These are phyloP conservation scores for Artemisia tridentata DNA, from an alignment of 129 eudicot species.

Conservation along the genomic window DNA sequence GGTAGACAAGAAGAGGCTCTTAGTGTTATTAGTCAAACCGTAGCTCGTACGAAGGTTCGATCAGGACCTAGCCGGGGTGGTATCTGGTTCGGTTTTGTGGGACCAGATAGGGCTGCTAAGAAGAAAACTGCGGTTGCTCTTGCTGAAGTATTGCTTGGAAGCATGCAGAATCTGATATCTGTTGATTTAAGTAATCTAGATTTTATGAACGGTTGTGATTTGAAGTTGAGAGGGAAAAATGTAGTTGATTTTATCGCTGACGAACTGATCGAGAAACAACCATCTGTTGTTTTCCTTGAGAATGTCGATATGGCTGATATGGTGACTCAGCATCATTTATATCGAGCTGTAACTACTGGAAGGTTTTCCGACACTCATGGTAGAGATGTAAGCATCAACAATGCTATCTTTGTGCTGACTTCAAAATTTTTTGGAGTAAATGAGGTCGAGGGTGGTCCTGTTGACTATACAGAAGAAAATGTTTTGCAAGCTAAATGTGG, in stretches of 20 bases:
- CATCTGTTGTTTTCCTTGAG: constrained; percentile 69
- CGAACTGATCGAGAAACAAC: constrained; percentile 62
- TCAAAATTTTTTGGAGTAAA: constrained; percentile 22
- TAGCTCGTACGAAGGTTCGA: constrained; percentile 43
- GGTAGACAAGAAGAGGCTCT: constrained; percentile 73
- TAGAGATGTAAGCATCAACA: constrained; percentile 64
- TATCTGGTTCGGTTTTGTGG: constrained; percentile 65
- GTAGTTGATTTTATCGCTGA: constrained; percentile 69
- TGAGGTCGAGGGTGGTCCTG: constrained; percentile 18
- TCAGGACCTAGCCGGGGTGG: constrained; percentile 47
- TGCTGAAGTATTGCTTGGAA: constrained; percentile 64
- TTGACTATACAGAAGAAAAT: constrained; percentile 49
- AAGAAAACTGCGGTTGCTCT: constrained; percentile 59
- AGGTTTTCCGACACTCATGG: constrained; percentile 68
- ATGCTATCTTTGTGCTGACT: constrained; percentile 58
- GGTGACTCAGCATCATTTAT: constrained; percentile 55
- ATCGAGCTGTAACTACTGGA: constrained; percentile 57
- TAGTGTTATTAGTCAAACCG: constrained; percentile 42
- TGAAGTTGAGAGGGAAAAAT: constrained; percentile 55
- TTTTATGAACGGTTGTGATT: constrained; percentile 34
- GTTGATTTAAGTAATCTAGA: constrained; percentile 55
- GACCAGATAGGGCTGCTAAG: constrained; percentile 65
- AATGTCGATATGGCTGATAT: constrained; percentile 61
- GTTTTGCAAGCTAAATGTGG: constrained; percentile 39
- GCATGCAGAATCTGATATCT: constrained; percentile 48